These are phyloP conservation scores for Phtheirospermum japonicum DNA, from an alignment of 257 asterid species.

Conservation along the genomic window DNA sequence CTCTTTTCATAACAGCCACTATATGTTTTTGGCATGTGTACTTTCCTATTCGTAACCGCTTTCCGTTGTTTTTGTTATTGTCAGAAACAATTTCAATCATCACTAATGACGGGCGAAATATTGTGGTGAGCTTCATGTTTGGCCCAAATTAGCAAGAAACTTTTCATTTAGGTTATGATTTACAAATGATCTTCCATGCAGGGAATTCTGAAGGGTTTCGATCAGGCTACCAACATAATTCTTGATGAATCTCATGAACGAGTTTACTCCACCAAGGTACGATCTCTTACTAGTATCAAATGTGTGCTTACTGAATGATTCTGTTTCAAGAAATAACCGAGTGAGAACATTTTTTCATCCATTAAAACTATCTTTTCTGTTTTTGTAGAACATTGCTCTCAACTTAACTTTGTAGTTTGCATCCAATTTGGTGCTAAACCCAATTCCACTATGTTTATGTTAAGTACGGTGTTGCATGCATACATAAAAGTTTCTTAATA, in stretches of 20 bases:
- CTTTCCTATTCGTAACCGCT: background rate
- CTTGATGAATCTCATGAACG: slow-evolving; percentile 99
- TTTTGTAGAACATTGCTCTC: too few relatives aligned
- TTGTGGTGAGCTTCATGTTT: slow-evolving; percentile 9
- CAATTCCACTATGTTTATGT: too few relatives aligned
- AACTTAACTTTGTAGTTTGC: too few relatives aligned
- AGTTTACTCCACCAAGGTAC: slow-evolving; percentile 91
- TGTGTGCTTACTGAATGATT: too few relatives aligned
- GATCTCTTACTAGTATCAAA: background rate
- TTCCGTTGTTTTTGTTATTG: background rate
- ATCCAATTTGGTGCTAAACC: too few relatives aligned
- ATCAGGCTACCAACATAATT: slow-evolving; percentile 93
- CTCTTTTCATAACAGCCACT: too few relatives aligned
- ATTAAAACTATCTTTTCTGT: too few relatives aligned
- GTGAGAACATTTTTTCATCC: too few relatives aligned
- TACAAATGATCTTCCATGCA: background rate
- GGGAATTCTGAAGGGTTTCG: slow-evolving; percentile 92
- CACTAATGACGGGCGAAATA: slow-evolving; percentile 6
- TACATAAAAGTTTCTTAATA: too few relatives aligned
- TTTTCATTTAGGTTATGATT: background rate
- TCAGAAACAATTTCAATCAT: slow-evolving; percentile 1
- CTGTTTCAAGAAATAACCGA: too few relatives aligned
- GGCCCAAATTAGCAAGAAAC: background rate
- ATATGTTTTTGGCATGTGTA: too few relatives aligned
- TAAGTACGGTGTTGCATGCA: too few relatives aligned